phyloP scores from a whole-genome alignment of 1,139 yeast species.

The Blastobotrys arbuscula region DNA sequence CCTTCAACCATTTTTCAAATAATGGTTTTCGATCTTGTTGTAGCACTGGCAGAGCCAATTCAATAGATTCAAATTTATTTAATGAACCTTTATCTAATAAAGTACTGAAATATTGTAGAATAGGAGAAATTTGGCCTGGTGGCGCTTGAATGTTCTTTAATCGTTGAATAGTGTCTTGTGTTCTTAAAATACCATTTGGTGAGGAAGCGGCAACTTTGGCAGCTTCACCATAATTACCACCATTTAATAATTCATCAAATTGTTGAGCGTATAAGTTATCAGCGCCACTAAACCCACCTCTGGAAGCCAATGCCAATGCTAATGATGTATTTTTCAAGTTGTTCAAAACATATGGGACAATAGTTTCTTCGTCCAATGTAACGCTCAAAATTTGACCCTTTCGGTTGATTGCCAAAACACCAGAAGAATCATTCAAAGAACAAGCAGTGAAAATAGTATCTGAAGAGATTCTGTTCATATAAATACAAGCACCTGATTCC shows the following conservation, averaged over 20 bases:
- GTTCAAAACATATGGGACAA: conserved; percentile 84
- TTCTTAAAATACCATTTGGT: conserved; percentile 73
- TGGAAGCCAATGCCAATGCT: conserved; percentile 83
- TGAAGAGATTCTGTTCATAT: conserved; percentile 93
- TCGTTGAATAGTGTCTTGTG: conserved; percentile 90
- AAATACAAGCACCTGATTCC: conserved; percentile 87
- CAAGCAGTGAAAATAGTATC: conserved; percentile 94
- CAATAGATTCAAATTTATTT: conserved; percentile 90
- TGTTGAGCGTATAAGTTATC: conserved; percentile 88
- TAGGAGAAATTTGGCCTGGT: conserved; percentile 94
- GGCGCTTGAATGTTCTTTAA: conserved; percentile 90
- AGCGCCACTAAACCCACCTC: conserved; percentile 97
- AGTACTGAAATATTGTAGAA: conserved; percentile 87
- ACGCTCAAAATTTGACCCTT: conserved; percentile 94
- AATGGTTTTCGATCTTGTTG: conserved; percentile 93
- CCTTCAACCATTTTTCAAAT: conserved; percentile 94
- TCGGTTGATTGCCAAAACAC: conserved; percentile 90
- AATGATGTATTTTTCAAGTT: conserved; percentile 81
- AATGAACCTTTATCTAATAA: conserved; percentile 88
- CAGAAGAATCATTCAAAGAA: conserved; percentile 59
- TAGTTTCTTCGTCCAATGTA: conserved; percentile 76
- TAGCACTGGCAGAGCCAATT: conserved; percentile 90
- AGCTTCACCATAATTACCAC: conserved; percentile 87
- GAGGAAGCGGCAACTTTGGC: conserved; percentile 97
- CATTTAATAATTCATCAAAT: conserved; percentile 75